Percentiles rank a stretch among this genome's conserved stretches.
phyloP scores from a whole-genome alignment of 2,329 filamentous ascomycete genomes.

The Fusarium decemcellulare region DNA sequence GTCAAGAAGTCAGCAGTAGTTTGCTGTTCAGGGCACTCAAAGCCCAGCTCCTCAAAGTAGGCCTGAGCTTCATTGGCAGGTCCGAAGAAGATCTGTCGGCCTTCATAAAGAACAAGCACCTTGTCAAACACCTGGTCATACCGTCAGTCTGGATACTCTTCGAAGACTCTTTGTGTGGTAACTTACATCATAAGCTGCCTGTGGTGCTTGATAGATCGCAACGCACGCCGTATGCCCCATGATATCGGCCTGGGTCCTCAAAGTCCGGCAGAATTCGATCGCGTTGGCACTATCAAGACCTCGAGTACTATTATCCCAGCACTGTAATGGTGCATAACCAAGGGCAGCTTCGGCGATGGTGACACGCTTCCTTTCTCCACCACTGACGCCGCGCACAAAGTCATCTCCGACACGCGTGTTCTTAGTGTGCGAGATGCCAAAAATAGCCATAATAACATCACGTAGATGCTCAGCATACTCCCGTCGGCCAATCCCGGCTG shows the following conservation, averaged over 20 bases:
- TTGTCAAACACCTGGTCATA: conserved; percentile 71
- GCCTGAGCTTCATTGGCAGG: conserved; percentile 42
- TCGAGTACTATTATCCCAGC: conserved; percentile 79
- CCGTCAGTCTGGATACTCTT: neutral
- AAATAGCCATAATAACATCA: conserved; percentile 81
- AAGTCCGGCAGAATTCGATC: conserved; percentile 74
- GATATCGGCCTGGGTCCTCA: conserved; percentile 73
- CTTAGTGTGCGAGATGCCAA: conserved; percentile 77
- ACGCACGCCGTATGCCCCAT: conserved; percentile 70
- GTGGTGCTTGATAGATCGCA: conserved; percentile 75
- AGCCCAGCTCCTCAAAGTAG: conserved; percentile 62
- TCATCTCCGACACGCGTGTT: conserved; percentile 81
- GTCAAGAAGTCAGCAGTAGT: conserved; percentile 82
- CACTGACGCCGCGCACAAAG: conserved; percentile 70
- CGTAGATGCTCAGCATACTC: conserved; percentile 72
- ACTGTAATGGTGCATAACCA: conserved; percentile 66
- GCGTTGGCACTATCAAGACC: conserved; percentile 77
- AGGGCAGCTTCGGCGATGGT: conserved; percentile 54
- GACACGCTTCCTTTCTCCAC: conserved; percentile 65
- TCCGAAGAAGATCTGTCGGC: conserved; percentile 71
- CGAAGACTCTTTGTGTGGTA: neutral
- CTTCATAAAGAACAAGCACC: conserved; percentile 76
- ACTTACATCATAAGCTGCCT: conserved; percentile 49
- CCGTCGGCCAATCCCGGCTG: conserved; percentile 65
- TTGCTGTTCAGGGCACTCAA: conserved; percentile 66